A percentile compares a stretch with the other conserved stretches of the same genome.
phyloP scores from a whole-genome alignment of 2,329 filamentous ascomycete genomes.

The Pyrenophora seminiperda region DNA sequence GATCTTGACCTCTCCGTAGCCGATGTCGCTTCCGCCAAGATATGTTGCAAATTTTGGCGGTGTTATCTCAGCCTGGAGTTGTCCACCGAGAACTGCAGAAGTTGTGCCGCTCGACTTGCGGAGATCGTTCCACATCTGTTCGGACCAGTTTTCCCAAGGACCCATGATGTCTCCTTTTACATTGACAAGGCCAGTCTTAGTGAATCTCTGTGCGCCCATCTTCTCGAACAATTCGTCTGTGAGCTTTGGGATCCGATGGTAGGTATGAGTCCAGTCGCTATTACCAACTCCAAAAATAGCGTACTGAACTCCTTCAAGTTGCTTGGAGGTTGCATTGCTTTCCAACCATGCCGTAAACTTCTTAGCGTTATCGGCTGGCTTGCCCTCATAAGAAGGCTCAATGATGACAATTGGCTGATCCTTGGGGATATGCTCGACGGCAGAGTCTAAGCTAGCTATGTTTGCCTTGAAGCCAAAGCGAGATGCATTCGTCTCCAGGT shows the following conservation, averaged over 20 bases:
- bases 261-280: slow-evolving; percentile 63
- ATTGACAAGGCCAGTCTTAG: slow-evolving; percentile 8
- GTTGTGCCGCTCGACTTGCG: slow-evolving; percentile 9
- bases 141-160: slow-evolving; percentile 10
- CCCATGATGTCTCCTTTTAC: slow-evolving; percentile 14
- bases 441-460: slow-evolving; percentile 63
- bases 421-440: slow-evolving; percentile 64
- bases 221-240: slow-evolving; percentile 62
- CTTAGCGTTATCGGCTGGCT: slow-evolving; percentile 73
- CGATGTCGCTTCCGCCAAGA: slow-evolving; percentile 9
- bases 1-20: slow-evolving; percentile 27
- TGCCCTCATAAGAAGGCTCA: slow-evolving; percentile 74
- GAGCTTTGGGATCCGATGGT: slow-evolving; percentile 68
- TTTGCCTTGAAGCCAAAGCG: slow-evolving; percentile 58
- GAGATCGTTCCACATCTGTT: slow-evolving; percentile 9
- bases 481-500: slow-evolving; percentile 64
- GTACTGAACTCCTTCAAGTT: slow-evolving; percentile 62
- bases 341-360: slow-evolving; percentile 72
- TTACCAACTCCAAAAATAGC: slow-evolving; percentile 74
- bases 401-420: slow-evolving; percentile 69
- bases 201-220: slow-evolving; percentile 52
- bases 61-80: slow-evolving; percentile 4
- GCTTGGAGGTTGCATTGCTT: slow-evolving; percentile 53
- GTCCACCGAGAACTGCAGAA: slow-evolving; percentile 3
- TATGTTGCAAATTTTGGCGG: slow-evolving; percentile 12